Percentiles rank a stretch among this genome's conserved stretches.
Evolutionary conservation across 176 grass and related monocot species (phyloP).

Genomic region (Aegilops sharonensis): DNA sequence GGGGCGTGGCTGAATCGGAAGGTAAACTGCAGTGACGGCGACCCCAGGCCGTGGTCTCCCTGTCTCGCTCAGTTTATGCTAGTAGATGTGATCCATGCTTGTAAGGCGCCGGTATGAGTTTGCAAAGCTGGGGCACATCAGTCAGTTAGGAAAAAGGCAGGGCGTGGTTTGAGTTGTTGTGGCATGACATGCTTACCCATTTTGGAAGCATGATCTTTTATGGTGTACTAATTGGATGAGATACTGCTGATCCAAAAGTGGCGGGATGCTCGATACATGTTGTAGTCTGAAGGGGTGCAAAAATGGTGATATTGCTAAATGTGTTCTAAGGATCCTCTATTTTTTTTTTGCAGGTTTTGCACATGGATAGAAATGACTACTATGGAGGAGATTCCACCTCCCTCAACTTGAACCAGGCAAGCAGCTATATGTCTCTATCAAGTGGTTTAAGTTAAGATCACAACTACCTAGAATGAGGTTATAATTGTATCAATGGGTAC

Average conservation of each 20-base stretch:
- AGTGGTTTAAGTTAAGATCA: neutral
- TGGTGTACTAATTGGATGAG: neutral
- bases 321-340: neutral
- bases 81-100: neutral
- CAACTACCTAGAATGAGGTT: neutral
- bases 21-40: neutral
- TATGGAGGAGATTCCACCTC: slow-evolving; percentile 87
- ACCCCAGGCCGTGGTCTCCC: neutral
- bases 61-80: neutral
- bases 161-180: neutral
- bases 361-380: slow-evolving; percentile 92
- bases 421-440: neutral
- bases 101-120: neutral
- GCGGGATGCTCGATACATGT: neutral
- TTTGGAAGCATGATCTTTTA: neutral
- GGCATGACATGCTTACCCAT: neutral
- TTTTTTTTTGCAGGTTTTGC: slow-evolving; percentile 56
- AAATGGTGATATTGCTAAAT: neutral
- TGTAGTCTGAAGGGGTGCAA: neutral
- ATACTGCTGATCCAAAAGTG: neutral
- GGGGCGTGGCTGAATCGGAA: neutral
- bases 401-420: slow-evolving; percentile 77
- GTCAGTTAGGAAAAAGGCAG: neutral
- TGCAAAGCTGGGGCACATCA: neutral
- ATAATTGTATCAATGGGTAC: neutral